Conservation (phyloP, 345 rosid genomes). For the Mangifera indica region DNA sequence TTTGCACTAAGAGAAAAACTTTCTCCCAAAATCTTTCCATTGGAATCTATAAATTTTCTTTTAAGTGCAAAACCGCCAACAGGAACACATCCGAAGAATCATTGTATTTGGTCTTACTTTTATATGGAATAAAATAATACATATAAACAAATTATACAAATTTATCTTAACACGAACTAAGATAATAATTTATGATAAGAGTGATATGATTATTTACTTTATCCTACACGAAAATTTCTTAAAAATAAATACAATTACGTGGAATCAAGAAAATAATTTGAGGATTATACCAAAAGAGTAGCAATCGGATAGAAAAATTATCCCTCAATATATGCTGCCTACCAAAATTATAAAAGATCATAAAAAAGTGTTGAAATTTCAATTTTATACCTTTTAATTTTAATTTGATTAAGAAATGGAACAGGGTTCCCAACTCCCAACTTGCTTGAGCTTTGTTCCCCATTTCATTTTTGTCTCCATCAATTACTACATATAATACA, state of each 20-base stretch:
- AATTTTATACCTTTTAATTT: background rate
- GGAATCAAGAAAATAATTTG: background rate
- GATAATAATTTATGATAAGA: too few relatives aligned
- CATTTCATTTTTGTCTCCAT: conserved; percentile 5
- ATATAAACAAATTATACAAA: too few relatives aligned
- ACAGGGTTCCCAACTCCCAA: conserved; percentile 34
- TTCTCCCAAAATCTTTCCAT: too few relatives aligned
- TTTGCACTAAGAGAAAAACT: too few relatives aligned
- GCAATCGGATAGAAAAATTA: conserved; percentile 2
- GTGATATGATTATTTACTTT: too few relatives aligned
- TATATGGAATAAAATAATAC: too few relatives aligned
- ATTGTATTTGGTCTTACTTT: too few relatives aligned
- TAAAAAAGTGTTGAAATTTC: background rate
- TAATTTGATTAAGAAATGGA: conserved; percentile 24
- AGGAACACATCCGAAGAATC: too few relatives aligned
- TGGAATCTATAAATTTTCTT: too few relatives aligned
- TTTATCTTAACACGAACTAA: too few relatives aligned
- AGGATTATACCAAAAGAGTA: background rate
- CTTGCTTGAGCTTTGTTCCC: conserved; percentile 10
- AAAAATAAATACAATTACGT: background rate
- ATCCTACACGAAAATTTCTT: too few relatives aligned
- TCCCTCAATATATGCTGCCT: background rate
- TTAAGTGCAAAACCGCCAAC: too few relatives aligned
- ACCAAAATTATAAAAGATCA: background rate
- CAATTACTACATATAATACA: background rate